Evolutionary conservation across 2,329 filamentous ascomycete species (phyloP), one percentile per base, ranked within the genome.

Genomic region (Trichoderma koningii): DNA sequence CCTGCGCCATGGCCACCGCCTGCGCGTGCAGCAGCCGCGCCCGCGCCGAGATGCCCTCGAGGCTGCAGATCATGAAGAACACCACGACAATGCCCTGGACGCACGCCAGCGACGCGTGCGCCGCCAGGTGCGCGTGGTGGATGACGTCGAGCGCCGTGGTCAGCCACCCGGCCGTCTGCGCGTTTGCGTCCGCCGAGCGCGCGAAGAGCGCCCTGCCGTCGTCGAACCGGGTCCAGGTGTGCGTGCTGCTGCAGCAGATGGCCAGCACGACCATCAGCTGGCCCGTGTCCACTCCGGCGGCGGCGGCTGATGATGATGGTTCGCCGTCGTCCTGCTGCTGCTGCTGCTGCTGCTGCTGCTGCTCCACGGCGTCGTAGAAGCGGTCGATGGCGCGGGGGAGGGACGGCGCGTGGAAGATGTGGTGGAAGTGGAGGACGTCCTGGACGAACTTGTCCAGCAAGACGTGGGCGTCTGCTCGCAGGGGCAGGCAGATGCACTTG

Each of bases 81-180:
- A 80, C 63, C 34, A 81, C 71, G 1, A 77, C 64, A 45, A 77
- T 72, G 5, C 76, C 77, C 45, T 81, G 76, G 6, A 75, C 73
- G 23, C 70, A 72, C 50, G 79, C 75, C 1, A 81, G 62, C 1
- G 73, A 76, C 0, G 66, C 53, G 3, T 72, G 68, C 0, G 66
- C 66, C 7, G 68, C 69, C 6, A 73, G 67, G 14, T 75, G 74
- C 2, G 71, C 72, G 28, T 76, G 68, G n/a, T 78, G 75, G 14
- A 79, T 72, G 6, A 78, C 70, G 41, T 77, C 72, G 23, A 78
- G 69, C 1, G 75, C 72, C 0, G 74, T 71, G 21, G 74, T 73
- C 30, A 75, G 66, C 77, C 77, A 81, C n/a, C 64, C 68, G 0
- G 69, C 62, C 7, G 73, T 64, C 48, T 75, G 74, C 0, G 68